Evolutionary conservation across 768 basidiomycete species (phyloP), one percentile per base, ranked within the genome.

Genomic region (Termitomyces sp.): DNA sequence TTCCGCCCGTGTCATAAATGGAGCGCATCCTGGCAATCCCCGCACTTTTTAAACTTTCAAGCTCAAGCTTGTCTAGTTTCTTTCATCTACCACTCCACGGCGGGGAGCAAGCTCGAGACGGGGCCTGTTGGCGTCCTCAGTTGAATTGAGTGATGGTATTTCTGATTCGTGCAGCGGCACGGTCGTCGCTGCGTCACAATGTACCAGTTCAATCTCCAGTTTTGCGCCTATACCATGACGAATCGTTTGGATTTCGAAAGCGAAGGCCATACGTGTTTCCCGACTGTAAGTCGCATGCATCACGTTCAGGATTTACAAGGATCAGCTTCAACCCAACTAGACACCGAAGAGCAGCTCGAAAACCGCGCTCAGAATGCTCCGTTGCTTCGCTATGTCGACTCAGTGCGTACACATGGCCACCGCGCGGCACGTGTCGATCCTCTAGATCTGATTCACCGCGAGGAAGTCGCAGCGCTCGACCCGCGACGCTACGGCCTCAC

Each of bases 401-500:
- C 89, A 1, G 79, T 96, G 63, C 81, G 93, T n/a, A 85, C 78
- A 0, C 89, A 93, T 61, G 89, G 88, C 0, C 92, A 94, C 64
- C 83, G 91, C 31, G 91, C 91, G 3, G 91, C 92, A 0, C 78
- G 81, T 43, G 89, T 96, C 42, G 94, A 97, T 66, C 94, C 94
- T 0, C 73, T 96, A 37, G 92, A 94, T 69, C 72, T 96, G 51
- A 86, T 96, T 31, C 86, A 90, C 53, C 84, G 94, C 15, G 91
- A 94, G 63, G 84, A 91, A 62, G 79, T 81, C 0, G 84, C 79
- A 26, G 92, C 92, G 4, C 78, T 95, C 19, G 76, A 89, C 60
- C 88, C 91, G 0, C 65, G 71, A 42, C 82, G 94, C 11, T 96
- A 95, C 60, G 90, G 91, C 1, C 77, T 95, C 2, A 64, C 63